phyloP scores from a whole-genome alignment of 768 basidiomycete genomes.

The Leucogyrophana mollusca region DNA sequence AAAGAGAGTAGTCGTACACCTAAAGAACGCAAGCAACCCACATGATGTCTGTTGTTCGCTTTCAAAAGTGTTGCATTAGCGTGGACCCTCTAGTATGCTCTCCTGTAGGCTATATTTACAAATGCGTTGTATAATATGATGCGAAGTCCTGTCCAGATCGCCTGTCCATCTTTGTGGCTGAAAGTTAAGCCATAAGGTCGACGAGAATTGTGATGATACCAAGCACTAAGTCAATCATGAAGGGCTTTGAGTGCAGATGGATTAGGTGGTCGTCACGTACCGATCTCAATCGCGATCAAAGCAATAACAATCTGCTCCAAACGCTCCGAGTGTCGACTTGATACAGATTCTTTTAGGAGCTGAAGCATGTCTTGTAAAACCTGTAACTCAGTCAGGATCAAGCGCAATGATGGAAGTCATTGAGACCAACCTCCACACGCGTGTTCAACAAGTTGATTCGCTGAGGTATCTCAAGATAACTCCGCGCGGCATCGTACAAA shows the following conservation, averaged over 20 bases:
- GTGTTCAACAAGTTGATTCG: slow-evolving; percentile 91
- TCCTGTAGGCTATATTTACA: no score
- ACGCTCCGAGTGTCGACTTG: slow-evolving; percentile 85
- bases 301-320: slow-evolving; percentile 92
- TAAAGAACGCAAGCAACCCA: slow-evolving; percentile 14
- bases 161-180: no score
- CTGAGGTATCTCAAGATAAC: slow-evolving; percentile 93
- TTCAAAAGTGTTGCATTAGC: no score
- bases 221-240: slow-evolving; percentile 50
- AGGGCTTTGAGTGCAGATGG: slow-evolving; percentile 3
- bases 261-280: slow-evolving; percentile 36
- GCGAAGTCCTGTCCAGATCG: no score
- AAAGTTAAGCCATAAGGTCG: slow-evolving; percentile 62
- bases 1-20: slow-evolving; percentile 14
- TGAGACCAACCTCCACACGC: slow-evolving; percentile 73
- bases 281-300: slow-evolving; percentile 86
- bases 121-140: no score
- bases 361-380: slow-evolving; percentile 97
- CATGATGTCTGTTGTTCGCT: no score
- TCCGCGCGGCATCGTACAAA: slow-evolving; percentile 88
- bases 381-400: slow-evolving; percentile 33
- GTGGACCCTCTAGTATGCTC: no score
- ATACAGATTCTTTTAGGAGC: slow-evolving; percentile 91
- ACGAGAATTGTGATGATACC: slow-evolving; percentile 91
- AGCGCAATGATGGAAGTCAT: slow-evolving; percentile 3